These are phyloP conservation scores for Penicillium subrubescens DNA, from an alignment of 495 filamentous ascomycete genomes.

Conservation along the genomic window DNA sequence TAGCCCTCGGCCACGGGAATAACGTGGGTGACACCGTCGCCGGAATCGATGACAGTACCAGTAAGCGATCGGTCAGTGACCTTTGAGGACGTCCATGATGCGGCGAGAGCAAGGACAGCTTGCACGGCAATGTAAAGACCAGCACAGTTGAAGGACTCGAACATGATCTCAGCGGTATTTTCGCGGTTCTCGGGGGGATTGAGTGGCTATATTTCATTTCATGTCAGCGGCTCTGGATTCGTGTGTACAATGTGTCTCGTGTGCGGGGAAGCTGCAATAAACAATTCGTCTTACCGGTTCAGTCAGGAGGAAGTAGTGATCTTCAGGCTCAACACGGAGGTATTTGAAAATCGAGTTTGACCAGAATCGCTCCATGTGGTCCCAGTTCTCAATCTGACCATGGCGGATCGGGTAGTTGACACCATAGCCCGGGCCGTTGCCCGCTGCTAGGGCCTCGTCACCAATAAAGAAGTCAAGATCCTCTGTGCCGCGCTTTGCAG, in stretches of 20 bases:
- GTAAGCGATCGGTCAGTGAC: conserved; percentile 96
- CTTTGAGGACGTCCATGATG: conserved; percentile 98
- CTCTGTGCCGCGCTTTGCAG: conserved; percentile 91
- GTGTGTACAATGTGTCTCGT: background rate
- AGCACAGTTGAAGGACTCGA: conserved; percentile 99
- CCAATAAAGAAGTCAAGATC: conserved; percentile 99
- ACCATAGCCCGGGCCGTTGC: conserved; percentile 87
- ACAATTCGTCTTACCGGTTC: conserved; percentile 72
- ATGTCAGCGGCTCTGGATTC: conserved; percentile 18
- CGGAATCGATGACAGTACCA: conserved; percentile 95
- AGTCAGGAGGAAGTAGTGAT: conserved; percentile 96
- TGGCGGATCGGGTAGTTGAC: conserved; percentile 97
- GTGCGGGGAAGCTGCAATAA: conserved; percentile 4
- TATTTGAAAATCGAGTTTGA: conserved; percentile 99
- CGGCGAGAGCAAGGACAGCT: conserved; percentile 92
- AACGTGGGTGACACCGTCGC: conserved; percentile 97
- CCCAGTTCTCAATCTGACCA: conserved; percentile 98
- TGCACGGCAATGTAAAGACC: conserved; percentile 99
- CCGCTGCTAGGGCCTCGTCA: conserved; percentile 86
- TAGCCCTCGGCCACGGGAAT: conserved; percentile 99
- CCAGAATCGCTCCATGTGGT: conserved; percentile 99
- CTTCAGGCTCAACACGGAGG: conserved; percentile 94
- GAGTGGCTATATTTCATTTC: conserved; percentile 64
- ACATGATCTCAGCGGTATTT: conserved; percentile 99
- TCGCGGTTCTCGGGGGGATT: conserved; percentile 99